phyloP scores from a whole-genome alignment of 768 basidiomycete species.

The Leccinum disarticulatum region DNA sequence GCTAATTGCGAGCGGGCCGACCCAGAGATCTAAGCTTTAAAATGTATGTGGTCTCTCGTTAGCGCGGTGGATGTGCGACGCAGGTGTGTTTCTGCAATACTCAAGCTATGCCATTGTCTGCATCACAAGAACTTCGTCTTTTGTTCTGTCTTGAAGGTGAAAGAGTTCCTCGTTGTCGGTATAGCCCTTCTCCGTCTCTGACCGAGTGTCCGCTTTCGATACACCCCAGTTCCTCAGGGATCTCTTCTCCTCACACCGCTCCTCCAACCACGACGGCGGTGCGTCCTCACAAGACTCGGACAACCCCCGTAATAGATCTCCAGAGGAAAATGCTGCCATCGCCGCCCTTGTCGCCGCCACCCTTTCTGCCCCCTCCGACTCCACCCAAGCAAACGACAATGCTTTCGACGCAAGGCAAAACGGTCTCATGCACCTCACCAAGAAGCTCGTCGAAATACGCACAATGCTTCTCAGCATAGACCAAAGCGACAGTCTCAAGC shows the following conservation, averaged over 20 bases:
- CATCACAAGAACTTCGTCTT: not conserved
- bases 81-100: not conserved
- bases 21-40: slow-evolving; percentile 18
- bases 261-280: slow-evolving; percentile 33
- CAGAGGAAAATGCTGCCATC: slow-evolving; percentile 59
- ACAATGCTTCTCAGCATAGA: slow-evolving; percentile 95
- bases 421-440: slow-evolving; percentile 89
- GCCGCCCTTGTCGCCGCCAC: slow-evolving; percentile 78
- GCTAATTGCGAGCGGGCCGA: slow-evolving; percentile 3
- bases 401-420: slow-evolving; percentile 58
- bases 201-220: slow-evolving; percentile 56
- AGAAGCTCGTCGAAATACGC: slow-evolving; percentile 94
- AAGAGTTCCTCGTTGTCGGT: not conserved
- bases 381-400: slow-evolving; percentile 31
- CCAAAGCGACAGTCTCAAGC: slow-evolving; percentile 89
- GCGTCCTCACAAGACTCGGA: slow-evolving; percentile 37
- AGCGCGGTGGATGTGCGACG: no score
- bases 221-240: slow-evolving; percentile 70
- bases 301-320: slow-evolving; percentile 41
- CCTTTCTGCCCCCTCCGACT: slow-evolving; percentile 72
- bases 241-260: slow-evolving; percentile 41
- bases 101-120: not conserved
- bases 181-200: slow-evolving; percentile 42
- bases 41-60: not conserved
- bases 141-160: not conserved